Percentiles rank a stretch among this genome's conserved stretches.
phyloP scores from a whole-genome alignment of 2,329 filamentous ascomycete genomes.

The Berkeleyomyces rouxiae region DNA sequence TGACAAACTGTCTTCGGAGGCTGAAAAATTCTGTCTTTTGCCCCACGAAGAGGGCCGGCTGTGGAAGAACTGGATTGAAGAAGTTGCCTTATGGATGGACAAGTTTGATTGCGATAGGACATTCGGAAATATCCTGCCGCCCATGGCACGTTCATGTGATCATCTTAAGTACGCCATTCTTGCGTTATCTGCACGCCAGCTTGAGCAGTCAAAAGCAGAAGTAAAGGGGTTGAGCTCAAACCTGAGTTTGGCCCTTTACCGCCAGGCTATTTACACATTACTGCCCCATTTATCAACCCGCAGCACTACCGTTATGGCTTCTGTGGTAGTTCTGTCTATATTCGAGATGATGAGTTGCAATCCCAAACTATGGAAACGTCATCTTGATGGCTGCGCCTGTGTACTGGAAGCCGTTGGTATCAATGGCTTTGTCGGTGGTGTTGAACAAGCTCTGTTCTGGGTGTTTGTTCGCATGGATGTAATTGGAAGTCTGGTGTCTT shows the following conservation, averaged over 20 bases:
- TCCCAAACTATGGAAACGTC: constrained; percentile 32
- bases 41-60: constrained; percentile 21
- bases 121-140: constrained; percentile 31
- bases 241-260: constrained; percentile 30
- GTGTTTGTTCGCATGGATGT: constrained; percentile 39
- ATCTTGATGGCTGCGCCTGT: constrained; percentile 35
- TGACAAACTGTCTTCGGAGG: constrained; percentile 16
- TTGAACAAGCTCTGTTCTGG: constrained; percentile 36
- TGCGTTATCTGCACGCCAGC: constrained; percentile 34
- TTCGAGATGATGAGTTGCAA: constrained; percentile 35
- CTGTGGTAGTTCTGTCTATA: constrained; percentile 36
- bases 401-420: constrained; percentile 33
- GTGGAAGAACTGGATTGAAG: constrained; percentile 28
- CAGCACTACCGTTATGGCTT: constrained; percentile 32
- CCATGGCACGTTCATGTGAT: constrained; percentile 27
- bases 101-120: constrained; percentile 34
- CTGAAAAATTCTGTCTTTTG: neutral
- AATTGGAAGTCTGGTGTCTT: constrained; percentile 35
- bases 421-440: constrained; percentile 32
- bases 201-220: constrained; percentile 26
- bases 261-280: constrained; percentile 33
- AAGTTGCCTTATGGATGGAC: constrained; percentile 31
- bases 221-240: neutral
- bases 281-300: constrained; percentile 30
- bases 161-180: constrained; percentile 33